These are phyloP conservation scores for Fomitopsis palustris DNA, from an alignment of 1,284 basidiomycete species.

Conservation along the genomic window DNA sequence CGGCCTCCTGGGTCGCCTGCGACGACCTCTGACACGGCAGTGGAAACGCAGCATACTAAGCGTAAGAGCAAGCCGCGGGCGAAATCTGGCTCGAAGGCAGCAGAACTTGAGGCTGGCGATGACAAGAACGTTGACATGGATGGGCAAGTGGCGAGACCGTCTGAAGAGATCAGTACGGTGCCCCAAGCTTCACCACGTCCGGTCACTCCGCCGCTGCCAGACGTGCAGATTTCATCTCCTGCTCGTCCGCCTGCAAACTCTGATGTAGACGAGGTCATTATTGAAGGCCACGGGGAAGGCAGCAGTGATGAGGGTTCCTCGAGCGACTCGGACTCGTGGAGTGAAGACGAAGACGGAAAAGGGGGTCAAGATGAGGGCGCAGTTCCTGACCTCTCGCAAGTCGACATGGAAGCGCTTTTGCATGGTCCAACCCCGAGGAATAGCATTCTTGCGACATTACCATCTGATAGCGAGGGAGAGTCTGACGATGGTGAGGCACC, in stretches of 20 bases:
- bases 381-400: conserved; percentile 1
- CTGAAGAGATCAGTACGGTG: too few species aligned
- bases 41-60: background rate
- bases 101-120: background rate
- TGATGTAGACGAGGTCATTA: conserved; percentile 26
- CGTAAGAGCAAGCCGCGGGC: conserved; percentile 8
- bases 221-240: background rate
- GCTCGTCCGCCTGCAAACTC: conserved; percentile 23
- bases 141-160: too few species aligned
- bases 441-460: conserved; percentile 22
- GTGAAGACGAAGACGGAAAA: conserved; percentile 8
- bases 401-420: conserved; percentile 23
- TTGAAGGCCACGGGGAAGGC: conserved; percentile 27
- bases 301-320: conserved; percentile 26
- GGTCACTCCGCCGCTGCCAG: background rate
- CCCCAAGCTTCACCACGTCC: background rate
- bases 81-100: too few species aligned
- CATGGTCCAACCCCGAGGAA: conserved; percentile 18
- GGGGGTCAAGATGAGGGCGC: too few species aligned
- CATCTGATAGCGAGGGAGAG: conserved; percentile 16
- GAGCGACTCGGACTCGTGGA: conserved; percentile 4
- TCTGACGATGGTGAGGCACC: conserved; percentile 15
- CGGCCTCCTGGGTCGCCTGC: background rate
- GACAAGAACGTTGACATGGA: background rate
- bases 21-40: background rate